Evolutionary conservation across 208 protist genomes (phyloP).

Genomic region (Novymonas esmeraldas): DNA sequence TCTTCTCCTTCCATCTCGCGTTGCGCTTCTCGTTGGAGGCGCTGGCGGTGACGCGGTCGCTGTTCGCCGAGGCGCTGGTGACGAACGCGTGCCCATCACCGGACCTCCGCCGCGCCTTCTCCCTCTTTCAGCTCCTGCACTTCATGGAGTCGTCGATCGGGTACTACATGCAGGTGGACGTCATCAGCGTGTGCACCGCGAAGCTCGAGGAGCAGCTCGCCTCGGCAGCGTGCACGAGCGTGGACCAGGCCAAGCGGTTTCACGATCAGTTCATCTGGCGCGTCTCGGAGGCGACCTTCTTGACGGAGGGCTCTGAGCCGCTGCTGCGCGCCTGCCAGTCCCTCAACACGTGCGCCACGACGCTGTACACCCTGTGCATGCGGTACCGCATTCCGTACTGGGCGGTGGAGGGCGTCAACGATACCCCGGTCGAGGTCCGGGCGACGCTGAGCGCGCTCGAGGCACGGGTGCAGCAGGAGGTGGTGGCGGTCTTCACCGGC

Average conservation of each 20-base stretch:
- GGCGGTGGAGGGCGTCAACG: slow-evolving; percentile 64
- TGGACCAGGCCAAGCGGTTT: slow-evolving; percentile 72
- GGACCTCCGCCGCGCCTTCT: slow-evolving; percentile 66
- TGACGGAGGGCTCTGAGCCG: slow-evolving; percentile 54
- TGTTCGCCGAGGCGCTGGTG: slow-evolving; percentile 65
- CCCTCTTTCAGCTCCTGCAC: slow-evolving; percentile 64
- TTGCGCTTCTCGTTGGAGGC: slow-evolving; percentile 68
- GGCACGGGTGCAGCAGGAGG: slow-evolving; percentile 64
- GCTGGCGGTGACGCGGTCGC: slow-evolving; percentile 51
- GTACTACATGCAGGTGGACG: slow-evolving; percentile 84
- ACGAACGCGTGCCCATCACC: slow-evolving; percentile 57
- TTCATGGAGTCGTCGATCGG: slow-evolving; percentile 67
- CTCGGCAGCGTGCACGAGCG: slow-evolving; percentile 49
- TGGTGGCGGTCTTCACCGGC: slow-evolving; percentile 61
- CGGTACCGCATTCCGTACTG: slow-evolving; percentile 74
- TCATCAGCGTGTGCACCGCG: slow-evolving; percentile 50
- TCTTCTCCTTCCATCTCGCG: slow-evolving; percentile 71
- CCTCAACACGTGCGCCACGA: slow-evolving; percentile 39
- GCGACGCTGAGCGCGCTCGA: slow-evolving; percentile 70
- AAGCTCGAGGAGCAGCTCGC: slow-evolving; percentile 41
- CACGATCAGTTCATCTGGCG: slow-evolving; percentile 83
- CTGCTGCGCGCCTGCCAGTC: slow-evolving; percentile 54
- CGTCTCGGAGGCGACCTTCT: slow-evolving; percentile 70
- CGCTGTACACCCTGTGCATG: slow-evolving; percentile 64
- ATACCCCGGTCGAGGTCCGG: slow-evolving; percentile 66